Conservation (phyloP, 495 filamentous ascomycete genomes). For the Penicillium pancosmium region DNA sequence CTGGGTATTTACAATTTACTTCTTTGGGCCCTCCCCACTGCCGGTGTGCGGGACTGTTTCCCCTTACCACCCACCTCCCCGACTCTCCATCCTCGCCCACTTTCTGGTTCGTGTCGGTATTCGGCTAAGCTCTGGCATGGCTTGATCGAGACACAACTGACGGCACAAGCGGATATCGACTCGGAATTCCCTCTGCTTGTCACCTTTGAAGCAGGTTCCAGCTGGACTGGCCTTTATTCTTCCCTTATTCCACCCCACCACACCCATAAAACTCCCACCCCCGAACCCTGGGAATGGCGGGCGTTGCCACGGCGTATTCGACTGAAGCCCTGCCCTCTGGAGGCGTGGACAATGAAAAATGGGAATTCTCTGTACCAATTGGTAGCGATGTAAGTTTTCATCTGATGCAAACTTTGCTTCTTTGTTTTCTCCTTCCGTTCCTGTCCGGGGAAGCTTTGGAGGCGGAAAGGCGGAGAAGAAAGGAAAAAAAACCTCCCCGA, state of each 20-base stretch:
- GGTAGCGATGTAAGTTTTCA: slow-evolving; percentile 39
- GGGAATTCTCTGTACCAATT: slow-evolving; percentile 53
- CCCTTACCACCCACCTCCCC: slow-evolving; percentile 24
- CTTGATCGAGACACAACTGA: slow-evolving; percentile 26
- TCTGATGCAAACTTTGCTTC: background rate
- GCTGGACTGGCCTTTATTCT: slow-evolving; percentile 47
- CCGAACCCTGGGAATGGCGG: slow-evolving; percentile 45
- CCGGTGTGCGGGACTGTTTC: slow-evolving; percentile 18
- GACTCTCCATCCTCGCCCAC: slow-evolving; percentile 8
- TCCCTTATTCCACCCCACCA: background rate
- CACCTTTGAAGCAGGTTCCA: slow-evolving; percentile 32
- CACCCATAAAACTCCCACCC: slow-evolving; percentile 5
- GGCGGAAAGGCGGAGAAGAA: background rate
- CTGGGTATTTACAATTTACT: slow-evolving; percentile 45
- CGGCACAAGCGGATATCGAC: slow-evolving; percentile 18
- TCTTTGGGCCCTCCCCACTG: slow-evolving; percentile 31
- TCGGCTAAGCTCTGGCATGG: slow-evolving; percentile 37
- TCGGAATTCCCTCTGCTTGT: slow-evolving; percentile 13
- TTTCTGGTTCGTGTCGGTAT: slow-evolving; percentile 13
- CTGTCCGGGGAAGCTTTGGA: background rate
- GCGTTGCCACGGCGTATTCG: slow-evolving; percentile 45
- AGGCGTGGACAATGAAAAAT: slow-evolving; percentile 41
- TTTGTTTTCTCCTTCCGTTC: background rate
- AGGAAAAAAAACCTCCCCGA: background rate
- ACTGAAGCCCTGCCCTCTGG: slow-evolving; percentile 43